phyloP scores from a whole-genome alignment of 768 basidiomycete species.

The Gymnopilus dilepis region DNA sequence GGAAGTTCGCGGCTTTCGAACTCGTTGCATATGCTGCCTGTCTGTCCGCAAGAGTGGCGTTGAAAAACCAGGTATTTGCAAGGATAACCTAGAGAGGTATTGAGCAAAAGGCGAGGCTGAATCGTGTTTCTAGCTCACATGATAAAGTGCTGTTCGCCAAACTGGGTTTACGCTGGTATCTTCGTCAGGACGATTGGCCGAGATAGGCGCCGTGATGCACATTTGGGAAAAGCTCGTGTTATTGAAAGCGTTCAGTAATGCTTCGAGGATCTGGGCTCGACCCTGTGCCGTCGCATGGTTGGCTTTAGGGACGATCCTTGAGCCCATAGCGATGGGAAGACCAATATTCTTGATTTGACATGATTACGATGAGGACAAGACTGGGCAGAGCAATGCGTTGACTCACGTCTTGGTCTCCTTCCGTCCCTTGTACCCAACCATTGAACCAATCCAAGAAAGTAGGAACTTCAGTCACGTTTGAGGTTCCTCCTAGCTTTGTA shows the following conservation, averaged over 20 bases:
- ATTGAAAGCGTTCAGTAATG: constrained; percentile 22
- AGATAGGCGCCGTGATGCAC: constrained; percentile 27
- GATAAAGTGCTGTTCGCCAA: constrained; percentile 33
- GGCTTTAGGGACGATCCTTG: constrained; percentile 32
- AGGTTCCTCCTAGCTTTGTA: constrained; percentile 19
- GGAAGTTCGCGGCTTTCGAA: constrained; percentile 22
- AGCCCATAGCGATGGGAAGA: constrained; percentile 23
- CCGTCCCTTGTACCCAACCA: constrained; percentile 23
- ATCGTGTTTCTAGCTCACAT: constrained; percentile 13
- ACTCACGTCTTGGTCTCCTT: constrained; percentile 30
- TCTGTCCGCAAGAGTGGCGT: constrained; percentile 14
- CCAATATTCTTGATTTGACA: constrained; percentile 27
- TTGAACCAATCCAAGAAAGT: constrained; percentile 26
- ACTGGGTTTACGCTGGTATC: constrained; percentile 29
- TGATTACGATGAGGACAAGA: constrained; percentile 19
- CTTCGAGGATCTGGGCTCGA: constrained; percentile 24
- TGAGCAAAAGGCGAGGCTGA: neutral
- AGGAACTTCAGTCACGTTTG: constrained; percentile 25
- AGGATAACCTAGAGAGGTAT: constrained; percentile 17
- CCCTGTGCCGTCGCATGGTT: constrained; percentile 27
- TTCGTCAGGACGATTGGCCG: constrained; percentile 14
- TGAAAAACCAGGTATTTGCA: constrained; percentile 22
- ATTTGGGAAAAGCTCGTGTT: constrained; percentile 23
- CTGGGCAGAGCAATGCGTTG: constrained; percentile 12
- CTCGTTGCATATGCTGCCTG: constrained; percentile 22